Base-by-base conservation (phyloP, 345 rosid species). In the Isatis tinctoria region DNA sequence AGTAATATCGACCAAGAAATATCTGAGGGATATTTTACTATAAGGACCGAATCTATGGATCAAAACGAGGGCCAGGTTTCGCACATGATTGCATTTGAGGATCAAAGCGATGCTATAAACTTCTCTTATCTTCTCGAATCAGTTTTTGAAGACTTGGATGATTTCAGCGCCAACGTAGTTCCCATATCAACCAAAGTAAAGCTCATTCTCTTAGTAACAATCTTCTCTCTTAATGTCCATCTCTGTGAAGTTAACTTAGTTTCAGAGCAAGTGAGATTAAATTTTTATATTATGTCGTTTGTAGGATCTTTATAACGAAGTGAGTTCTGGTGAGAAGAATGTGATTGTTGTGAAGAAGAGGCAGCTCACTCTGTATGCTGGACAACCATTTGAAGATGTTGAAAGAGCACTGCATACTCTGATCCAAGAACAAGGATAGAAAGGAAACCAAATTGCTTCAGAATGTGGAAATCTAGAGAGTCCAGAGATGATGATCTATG, bases 41-140 rank as follows among this genome's bases (percentile, higher is more conserved):
- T 87, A 40, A 81, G 75, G 71, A 54, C 54, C 17, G 44, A 66
- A 72, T 82, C 84, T 13, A 58, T 48, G 44, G 79, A 60, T 36
- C 73, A 74, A 41, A 76, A 80, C 13, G 69, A 73, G 24, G 70
- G 30, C 28, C 65, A 74, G 11, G 71, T 78, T 36, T 68, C 90
- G 14, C 84, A 78, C 52, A 78, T 78, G 10, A 51, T 91, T 82
- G 91, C 87, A 69, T 93, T 93, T 45, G 92, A 93, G 83, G 90
- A 88, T 72, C 90, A 63, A 44, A 74, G 47, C 41, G 97, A 93
- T 81, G 98, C 98, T 61, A 87, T 82, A 64, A 89, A 91, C 83
- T 91, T 89, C 73, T 89, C 91, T 68, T 79, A 65, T 76, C 81
- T 93, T 41, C 87, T 88, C 8, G 94, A 91, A 43, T 77, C 88